These are phyloP conservation scores for Pleurotus giganteus DNA, from an alignment of 768 basidiomycete genomes.

Conservation along the genomic window DNA sequence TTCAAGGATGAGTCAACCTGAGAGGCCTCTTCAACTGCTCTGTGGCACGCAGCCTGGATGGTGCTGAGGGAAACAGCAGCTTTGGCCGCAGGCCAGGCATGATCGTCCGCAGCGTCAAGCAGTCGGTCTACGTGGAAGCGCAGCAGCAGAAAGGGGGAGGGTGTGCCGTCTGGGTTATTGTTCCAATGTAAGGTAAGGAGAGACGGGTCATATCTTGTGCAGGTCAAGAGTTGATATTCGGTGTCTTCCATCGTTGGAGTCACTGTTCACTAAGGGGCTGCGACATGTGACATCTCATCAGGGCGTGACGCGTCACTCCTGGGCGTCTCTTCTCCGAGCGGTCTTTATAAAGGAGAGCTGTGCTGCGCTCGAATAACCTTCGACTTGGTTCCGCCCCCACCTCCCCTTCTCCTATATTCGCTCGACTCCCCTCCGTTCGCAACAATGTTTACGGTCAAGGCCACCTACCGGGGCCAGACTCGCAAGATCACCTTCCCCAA, in stretches of 20 bases:
- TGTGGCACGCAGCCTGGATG: conserved; percentile 44
- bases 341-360: conserved; percentile 5
- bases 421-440: conserved; percentile 21
- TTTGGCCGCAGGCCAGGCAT: conserved; percentile 46
- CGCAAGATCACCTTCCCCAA: conserved; percentile 62
- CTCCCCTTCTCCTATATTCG: conserved; percentile 12
- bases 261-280: not conserved
- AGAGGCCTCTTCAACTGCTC: conserved; percentile 32
- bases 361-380: conserved; percentile 4
- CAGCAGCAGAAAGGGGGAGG: conserved; percentile 63
- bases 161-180: conserved; percentile 39
- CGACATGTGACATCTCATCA: conserved; percentile 1
- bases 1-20: conserved; percentile 23
- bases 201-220: conserved; percentile 57
- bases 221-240: conserved; percentile 32
- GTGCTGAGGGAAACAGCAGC: conserved; percentile 32
- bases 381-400: conserved; percentile 2
- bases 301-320: not conserved
- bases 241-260: not conserved
- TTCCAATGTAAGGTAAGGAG: conserved; percentile 56
- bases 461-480: conserved; percentile 69
- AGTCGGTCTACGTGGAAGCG: conserved; percentile 62
- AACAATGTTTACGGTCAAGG: conserved; percentile 76
- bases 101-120: conserved; percentile 41
- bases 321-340: not conserved